Conservation (phyloP, 768 basidiomycete species). For the Asterophora lycoperdoides region DNA sequence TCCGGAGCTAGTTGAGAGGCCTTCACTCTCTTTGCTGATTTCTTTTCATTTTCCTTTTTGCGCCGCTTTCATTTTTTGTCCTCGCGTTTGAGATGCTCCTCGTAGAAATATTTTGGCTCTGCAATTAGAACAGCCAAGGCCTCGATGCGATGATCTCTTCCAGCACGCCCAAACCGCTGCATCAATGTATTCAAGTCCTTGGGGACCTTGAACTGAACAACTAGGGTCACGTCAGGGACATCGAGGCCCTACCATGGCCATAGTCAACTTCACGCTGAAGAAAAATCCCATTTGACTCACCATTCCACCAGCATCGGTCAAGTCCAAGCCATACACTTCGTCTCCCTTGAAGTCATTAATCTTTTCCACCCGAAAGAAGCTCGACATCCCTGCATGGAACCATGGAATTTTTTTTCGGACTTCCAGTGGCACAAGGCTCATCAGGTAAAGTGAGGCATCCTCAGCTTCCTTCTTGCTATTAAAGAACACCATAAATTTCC, state of each 20-base stretch:
- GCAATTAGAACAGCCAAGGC: conserved; percentile 13
- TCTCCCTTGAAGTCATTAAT: conserved; percentile 2
- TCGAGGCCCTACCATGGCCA: conserved; percentile 7
- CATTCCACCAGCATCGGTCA: conserved; percentile 16
- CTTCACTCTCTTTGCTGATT: too few relatives aligned
- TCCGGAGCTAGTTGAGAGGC: too few relatives aligned
- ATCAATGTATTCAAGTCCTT: conserved; percentile 11
- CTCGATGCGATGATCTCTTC: not conserved
- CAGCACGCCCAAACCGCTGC: conserved; percentile 14
- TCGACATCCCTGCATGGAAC: conserved; percentile 19
- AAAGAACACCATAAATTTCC: conserved; percentile 7
- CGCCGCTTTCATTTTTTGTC: too few relatives aligned
- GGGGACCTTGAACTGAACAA: conserved; percentile 14
- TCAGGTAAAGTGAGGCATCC: not conserved
- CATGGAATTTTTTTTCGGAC: conserved; percentile 7
- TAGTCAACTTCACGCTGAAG: not conserved
- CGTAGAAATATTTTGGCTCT: conserved; percentile 11
- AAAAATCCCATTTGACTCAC: conserved; percentile 1
- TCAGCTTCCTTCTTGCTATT: conserved; percentile 5
- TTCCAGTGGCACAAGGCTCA: not conserved
- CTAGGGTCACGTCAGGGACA: conserved; percentile 10
- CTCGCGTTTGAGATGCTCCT: too few relatives aligned
- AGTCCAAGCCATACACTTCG: conserved; percentile 13
- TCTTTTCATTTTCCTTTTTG: too few relatives aligned
- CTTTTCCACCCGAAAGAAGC: conserved; percentile 3